Evolutionary conservation across 306 rosid genomes (phyloP).

Genomic region (Cucurbita pepo): DNA sequence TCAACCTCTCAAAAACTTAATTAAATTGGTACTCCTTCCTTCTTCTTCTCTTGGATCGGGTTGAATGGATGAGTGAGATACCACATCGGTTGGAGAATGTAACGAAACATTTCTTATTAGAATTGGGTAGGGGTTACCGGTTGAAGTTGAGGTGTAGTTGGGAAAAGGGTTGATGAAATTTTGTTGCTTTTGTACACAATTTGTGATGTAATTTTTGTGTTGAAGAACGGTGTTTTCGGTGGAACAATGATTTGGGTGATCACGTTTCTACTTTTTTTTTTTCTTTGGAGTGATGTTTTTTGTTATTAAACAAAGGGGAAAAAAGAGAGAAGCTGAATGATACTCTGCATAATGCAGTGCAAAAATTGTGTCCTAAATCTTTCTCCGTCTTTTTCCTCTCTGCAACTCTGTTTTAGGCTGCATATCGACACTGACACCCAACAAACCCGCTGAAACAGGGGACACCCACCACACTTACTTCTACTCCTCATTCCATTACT

Average conservation of each 20-base stretch:
- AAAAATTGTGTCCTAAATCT: not conserved
- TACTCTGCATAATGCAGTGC: not conserved
- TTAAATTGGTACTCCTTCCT: too few species aligned
- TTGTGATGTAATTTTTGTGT: not conserved
- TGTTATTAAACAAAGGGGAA: not conserved
- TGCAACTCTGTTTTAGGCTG: not conserved
- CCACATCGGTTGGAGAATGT: too few species aligned
- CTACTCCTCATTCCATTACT: not conserved
- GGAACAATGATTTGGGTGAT: conserved; percentile 3
- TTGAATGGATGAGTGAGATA: too few species aligned
- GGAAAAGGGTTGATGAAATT: not conserved
- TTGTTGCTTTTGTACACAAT: not conserved
- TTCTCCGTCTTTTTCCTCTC: conserved; percentile 1
- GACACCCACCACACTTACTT: not conserved
- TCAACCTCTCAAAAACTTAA: too few species aligned
- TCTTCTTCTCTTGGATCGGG: too few species aligned
- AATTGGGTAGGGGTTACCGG: too few species aligned
- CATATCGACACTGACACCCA: conserved; percentile 5
- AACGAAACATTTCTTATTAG: too few species aligned
- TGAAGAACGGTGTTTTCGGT: not conserved
- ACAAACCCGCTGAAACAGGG: conserved; percentile 4
- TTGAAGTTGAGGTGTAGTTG: not conserved
- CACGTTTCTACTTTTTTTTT: conserved; percentile 7
- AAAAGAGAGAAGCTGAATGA: not conserved
- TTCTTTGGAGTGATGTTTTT: not conserved